Evolutionary conservation across 306 rosid species (phyloP).

Genomic region (Cucurbita ficifolia): DNA sequence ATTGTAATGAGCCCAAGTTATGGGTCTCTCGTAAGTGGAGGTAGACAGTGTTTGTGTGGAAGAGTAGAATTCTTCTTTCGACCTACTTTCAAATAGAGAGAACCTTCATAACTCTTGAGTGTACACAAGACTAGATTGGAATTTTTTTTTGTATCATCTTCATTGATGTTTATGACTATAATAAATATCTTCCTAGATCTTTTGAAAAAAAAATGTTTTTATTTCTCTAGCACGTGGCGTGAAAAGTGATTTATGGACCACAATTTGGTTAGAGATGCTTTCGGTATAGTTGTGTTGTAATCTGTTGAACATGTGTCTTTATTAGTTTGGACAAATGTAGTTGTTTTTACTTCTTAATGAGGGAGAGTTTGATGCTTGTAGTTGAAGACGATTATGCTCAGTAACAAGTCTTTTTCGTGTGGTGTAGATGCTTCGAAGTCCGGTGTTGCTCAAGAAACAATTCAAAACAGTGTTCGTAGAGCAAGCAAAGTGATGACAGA

Average conservation of each 20-base stretch:
- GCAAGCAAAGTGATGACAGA: conserved; percentile 55
- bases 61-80: too few relatives aligned
- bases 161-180: too few relatives aligned
- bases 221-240: neutral
- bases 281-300: too few relatives aligned
- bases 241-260: too few relatives aligned
- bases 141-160: too few relatives aligned
- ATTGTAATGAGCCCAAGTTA: too few relatives aligned
- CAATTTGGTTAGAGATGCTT: too few relatives aligned
- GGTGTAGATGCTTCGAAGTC: conserved; percentile 39
- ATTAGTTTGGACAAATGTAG: neutral
- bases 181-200: neutral
- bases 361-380: neutral
- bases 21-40: too few relatives aligned
- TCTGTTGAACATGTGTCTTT: neutral
- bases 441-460: conserved; percentile 54
- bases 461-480: conserved; percentile 33
- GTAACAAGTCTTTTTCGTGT: neutral
- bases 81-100: too few relatives aligned
- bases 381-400: neutral
- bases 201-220: neutral
- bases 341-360: neutral
- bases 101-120: too few relatives aligned
- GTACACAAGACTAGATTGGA: too few relatives aligned
- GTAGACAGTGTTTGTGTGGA: too few relatives aligned